Evolutionary conservation across 2,329 filamentous ascomycete genomes (phyloP).

Genomic region (Arthrobotrys megalospora): DNA sequence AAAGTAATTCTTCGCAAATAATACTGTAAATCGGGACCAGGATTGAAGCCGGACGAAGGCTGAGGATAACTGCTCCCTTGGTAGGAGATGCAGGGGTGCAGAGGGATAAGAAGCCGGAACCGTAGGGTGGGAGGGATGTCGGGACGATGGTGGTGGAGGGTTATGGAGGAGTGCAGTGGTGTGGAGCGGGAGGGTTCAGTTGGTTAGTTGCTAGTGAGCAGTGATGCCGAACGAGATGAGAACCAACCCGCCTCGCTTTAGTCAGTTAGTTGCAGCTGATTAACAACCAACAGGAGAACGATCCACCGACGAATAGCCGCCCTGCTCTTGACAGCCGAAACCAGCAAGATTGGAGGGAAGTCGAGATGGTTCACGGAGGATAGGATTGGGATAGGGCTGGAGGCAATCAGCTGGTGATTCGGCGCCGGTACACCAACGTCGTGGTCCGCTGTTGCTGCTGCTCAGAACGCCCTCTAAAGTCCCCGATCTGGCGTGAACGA

Average conservation of each 20-base stretch:
- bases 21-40: background rate
- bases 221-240: conserved; percentile 22
- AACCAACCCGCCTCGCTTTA: conserved; percentile 22
- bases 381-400: conserved; percentile 30
- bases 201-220: conserved; percentile 14
- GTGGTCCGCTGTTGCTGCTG: conserved; percentile 4
- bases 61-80: background rate
- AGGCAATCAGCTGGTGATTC: conserved; percentile 21
- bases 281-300: conserved; percentile 39
- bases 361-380: conserved; percentile 2
- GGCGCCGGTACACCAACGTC: conserved; percentile 36
- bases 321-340: conserved; percentile 27
- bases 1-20: conserved; percentile 21
- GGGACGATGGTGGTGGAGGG: conserved; percentile 26
- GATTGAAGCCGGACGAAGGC: background rate
- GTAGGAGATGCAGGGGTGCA: conserved; percentile 7
- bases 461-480: background rate
- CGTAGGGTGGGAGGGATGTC: background rate
- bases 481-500: conserved; percentile 30
- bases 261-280: conserved; percentile 11
- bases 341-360: conserved; percentile 25
- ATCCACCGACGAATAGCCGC: conserved; percentile 43
- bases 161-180: conserved; percentile 4
- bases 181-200: conserved; percentile 28
- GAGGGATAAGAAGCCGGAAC: background rate